Percentiles rank a stretch among this genome's conserved stretches.
Conservation (phyloP, 805 yeast genomes). For the Wickerhamomyces kurtzmanii region DNA sequence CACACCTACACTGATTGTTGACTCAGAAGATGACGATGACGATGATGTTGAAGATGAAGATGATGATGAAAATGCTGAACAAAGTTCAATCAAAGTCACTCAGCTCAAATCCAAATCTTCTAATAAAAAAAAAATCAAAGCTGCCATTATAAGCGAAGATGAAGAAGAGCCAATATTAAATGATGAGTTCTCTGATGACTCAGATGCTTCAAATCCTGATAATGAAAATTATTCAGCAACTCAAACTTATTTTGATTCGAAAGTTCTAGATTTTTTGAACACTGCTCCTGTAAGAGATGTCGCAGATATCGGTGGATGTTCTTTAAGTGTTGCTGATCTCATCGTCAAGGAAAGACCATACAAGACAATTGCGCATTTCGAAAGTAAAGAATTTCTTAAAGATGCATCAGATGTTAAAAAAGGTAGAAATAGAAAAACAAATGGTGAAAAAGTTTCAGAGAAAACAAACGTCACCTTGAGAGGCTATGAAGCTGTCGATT, state of each 20-base stretch:
- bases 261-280: constrained; percentile 71
- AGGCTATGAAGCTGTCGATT: constrained; percentile 92
- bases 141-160: constrained; percentile 13
- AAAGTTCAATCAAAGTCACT: constrained; percentile 1
- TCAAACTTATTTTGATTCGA: constrained; percentile 40
- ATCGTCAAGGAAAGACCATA: constrained; percentile 70
- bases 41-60: constrained; percentile 16
- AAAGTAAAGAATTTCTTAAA: constrained; percentile 41
- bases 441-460: constrained; percentile 69
- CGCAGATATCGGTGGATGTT: constrained; percentile 68
- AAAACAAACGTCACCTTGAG: constrained; percentile 59
- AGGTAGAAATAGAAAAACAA: constrained; percentile 37
- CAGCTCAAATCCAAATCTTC: neutral
- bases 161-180: constrained; percentile 32
- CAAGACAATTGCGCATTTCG: constrained; percentile 43
- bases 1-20: constrained; percentile 11
- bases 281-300: constrained; percentile 67
- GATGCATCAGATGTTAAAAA: constrained; percentile 20
- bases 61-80: constrained; percentile 16
- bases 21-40: constrained; percentile 21
- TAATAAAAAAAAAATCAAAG: constrained; percentile 1
- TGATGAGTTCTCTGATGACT: constrained; percentile 36
- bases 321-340: constrained; percentile 52
- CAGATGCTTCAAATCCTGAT: constrained; percentile 35
- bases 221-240: constrained; percentile 19